Conservation (phyloP, 2,329 filamentous ascomycete genomes). For the Trichophyton rubrum region DNA sequence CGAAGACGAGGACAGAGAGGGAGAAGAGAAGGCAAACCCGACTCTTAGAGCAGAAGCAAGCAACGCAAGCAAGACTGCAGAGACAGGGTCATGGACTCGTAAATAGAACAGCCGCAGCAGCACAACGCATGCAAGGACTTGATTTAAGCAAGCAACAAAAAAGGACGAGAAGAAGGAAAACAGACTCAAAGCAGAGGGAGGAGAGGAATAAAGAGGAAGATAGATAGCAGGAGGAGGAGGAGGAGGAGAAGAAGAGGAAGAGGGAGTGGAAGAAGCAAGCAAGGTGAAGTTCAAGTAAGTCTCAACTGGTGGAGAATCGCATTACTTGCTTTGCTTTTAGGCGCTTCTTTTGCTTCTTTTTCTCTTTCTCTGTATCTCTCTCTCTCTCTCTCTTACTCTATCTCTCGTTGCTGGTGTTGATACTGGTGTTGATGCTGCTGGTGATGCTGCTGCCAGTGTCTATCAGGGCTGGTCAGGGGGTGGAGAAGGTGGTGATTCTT, state of each 20-base stretch:
- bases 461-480: too few species aligned
- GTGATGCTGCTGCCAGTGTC: too few species aligned
- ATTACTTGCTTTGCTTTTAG: not conserved
- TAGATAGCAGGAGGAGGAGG: not conserved
- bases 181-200: not conserved
- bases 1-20: not conserved
- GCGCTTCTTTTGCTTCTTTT: not conserved
- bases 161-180: constrained; percentile 6
- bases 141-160: constrained; percentile 7
- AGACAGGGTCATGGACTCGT: constrained; percentile 21
- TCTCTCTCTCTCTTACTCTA: too few species aligned
- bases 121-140: not conserved
- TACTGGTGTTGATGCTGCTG: too few species aligned
- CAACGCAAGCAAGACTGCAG: constrained; percentile 16
- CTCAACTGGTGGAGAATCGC: not conserved
- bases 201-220: not conserved
- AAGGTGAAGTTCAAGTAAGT: not conserved
- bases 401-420: too few species aligned
- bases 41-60: constrained; percentile 25
- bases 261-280: not conserved
- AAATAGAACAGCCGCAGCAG: constrained; percentile 14
- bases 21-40: constrained; percentile 16
- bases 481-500: not conserved
- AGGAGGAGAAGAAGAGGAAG: not conserved
- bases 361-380: not conserved